phyloP scores from a whole-genome alignment of 495 filamentous ascomycete genomes.

The Annulohypoxylon nitens region DNA sequence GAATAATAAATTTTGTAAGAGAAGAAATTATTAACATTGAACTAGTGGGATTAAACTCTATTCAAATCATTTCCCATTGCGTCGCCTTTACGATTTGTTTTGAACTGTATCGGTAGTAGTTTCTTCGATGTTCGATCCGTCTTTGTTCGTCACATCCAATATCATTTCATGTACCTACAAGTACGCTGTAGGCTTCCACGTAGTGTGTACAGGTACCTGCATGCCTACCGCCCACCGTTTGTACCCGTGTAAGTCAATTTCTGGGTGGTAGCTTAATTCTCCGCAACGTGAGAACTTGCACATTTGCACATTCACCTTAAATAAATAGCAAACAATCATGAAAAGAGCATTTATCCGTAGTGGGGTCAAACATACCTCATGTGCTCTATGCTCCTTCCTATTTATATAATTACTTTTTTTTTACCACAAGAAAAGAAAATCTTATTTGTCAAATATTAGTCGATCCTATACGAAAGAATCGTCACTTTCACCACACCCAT shows the following conservation, averaged over 20 bases:
- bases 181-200: background rate
- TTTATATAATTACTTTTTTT: too few species aligned
- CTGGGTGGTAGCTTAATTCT: background rate
- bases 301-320: background rate
- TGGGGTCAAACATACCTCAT: background rate
- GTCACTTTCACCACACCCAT: too few species aligned
- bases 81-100: background rate
- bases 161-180: background rate
- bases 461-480: too few species aligned
- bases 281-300: background rate
- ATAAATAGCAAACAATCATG: background rate
- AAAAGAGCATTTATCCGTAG: background rate
- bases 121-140: background rate
- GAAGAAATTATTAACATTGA: background rate
- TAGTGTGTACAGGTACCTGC: too few species aligned
- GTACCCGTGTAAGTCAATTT: background rate
- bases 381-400: too few species aligned
- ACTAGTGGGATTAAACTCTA: constrained; percentile 10
- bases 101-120: constrained; percentile 3
- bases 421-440: too few species aligned
- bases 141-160: background rate
- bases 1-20: background rate
- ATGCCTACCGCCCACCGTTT: too few species aligned
- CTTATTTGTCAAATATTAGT: too few species aligned
- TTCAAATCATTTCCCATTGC: background rate